These are phyloP conservation scores for Coprinellus micaceus DNA, from an alignment of 768 basidiomycete species.

Conservation along the genomic window DNA sequence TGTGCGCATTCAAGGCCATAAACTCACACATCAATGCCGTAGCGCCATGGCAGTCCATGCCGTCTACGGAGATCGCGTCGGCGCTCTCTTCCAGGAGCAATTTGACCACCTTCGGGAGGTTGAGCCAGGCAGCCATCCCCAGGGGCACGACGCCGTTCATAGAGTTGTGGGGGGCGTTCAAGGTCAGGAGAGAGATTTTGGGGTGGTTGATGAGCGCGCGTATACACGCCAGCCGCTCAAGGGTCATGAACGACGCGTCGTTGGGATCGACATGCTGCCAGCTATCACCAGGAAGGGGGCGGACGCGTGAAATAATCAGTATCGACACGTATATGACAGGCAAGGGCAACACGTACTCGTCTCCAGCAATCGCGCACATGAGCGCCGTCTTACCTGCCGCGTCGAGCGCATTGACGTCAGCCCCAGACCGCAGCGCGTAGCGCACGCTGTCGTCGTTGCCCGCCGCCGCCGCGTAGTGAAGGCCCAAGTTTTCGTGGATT, in stretches of 20 bases:
- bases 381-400: constrained; percentile 56
- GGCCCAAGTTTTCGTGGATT: constrained; percentile 34
- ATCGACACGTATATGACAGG: not conserved
- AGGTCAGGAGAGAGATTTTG: constrained; percentile 59
- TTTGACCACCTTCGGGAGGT: constrained; percentile 56
- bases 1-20: constrained; percentile 10
- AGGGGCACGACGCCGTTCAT: constrained; percentile 75
- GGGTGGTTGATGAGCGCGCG: constrained; percentile 51
- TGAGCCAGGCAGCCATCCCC: constrained; percentile 76
- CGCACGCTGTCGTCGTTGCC: constrained; percentile 55
- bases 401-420: constrained; percentile 68
- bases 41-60: constrained; percentile 69
- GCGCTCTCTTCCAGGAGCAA: constrained; percentile 60
- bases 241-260: constrained; percentile 64
- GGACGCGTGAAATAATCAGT: not conserved
- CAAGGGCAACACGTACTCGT: constrained; percentile 47
- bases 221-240: constrained; percentile 54
- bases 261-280: constrained; percentile 70
- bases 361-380: constrained; percentile 69
- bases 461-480: constrained; percentile 53
- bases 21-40: constrained; percentile 82
- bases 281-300: constrained; percentile 30
- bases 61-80: constrained; percentile 66
- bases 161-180: constrained; percentile 69
- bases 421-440: constrained; percentile 52